These are phyloP conservation scores for Corylus americana DNA, from an alignment of 306 rosid species.

Conservation along the genomic window DNA sequence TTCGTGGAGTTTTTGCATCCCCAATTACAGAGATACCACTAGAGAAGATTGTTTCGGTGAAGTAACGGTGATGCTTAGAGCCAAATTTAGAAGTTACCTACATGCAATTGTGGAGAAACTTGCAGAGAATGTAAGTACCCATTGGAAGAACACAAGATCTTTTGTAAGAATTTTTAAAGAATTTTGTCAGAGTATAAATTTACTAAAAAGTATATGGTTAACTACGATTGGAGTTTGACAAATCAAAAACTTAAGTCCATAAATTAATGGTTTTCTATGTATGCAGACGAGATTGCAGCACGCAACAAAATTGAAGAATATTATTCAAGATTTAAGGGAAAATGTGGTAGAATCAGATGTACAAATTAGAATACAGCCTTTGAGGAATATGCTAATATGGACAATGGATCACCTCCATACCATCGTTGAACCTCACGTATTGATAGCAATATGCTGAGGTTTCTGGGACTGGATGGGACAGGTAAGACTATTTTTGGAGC, in stretches of 20 bases:
- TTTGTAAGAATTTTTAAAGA: neutral
- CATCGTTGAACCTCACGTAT: conserved; percentile 29
- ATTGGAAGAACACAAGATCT: neutral
- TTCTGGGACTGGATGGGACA: conserved; percentile 42
- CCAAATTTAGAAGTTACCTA: conserved; percentile 32
- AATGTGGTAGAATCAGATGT: conserved; percentile 20
- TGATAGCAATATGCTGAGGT: conserved; percentile 30
- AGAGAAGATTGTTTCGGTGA: conserved; percentile 31
- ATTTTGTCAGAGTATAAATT: neutral
- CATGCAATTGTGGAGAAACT: conserved; percentile 40
- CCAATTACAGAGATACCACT: conserved; percentile 17
- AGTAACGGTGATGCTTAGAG: conserved; percentile 26
- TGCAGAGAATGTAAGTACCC: conserved; percentile 32
- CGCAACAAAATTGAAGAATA: conserved; percentile 38
- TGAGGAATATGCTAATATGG: conserved; percentile 21
- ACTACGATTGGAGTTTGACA: too few species aligned
- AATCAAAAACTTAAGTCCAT: too few species aligned
- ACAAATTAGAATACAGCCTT: conserved; percentile 31
- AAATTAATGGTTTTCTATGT: neutral
- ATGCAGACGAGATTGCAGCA: conserved; percentile 32
- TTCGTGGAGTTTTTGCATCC: conserved; percentile 28
- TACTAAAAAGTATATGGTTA: neutral
- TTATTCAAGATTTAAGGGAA: conserved; percentile 30
- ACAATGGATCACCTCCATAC: conserved; percentile 25
- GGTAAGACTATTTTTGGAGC: conserved; percentile 8